Evolutionary conservation across 257 asterid genomes (phyloP).

Genomic region (Phtheirospermum japonicum): DNA sequence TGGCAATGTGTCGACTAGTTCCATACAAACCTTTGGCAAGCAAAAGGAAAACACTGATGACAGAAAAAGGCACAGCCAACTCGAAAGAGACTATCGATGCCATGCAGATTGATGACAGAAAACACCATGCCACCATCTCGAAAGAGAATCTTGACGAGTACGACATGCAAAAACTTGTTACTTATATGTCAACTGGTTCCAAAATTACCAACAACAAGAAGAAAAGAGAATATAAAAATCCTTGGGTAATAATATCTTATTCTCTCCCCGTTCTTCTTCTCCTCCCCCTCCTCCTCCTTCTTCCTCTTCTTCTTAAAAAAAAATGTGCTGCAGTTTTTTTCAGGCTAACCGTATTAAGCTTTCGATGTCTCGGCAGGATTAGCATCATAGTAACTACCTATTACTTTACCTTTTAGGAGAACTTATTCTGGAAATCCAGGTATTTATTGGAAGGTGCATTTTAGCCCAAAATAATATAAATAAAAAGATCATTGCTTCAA

Average conservation of each 20-base stretch:
- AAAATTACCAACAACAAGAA: too few species aligned
- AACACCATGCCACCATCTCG: too few species aligned
- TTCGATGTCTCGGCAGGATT: conserved; percentile 49
- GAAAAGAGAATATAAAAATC: too few species aligned
- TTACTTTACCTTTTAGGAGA: conserved; percentile 58
- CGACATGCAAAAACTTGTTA: conserved; percentile 28
- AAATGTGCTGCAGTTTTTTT: not conserved
- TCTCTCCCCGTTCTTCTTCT: too few species aligned
- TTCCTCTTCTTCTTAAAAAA: not conserved
- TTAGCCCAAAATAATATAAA: too few species aligned
- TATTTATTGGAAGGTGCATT: too few species aligned
- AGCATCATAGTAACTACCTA: conserved; percentile 56
- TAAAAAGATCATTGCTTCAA: too few species aligned
- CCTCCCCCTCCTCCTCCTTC: not conserved
- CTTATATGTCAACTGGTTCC: too few species aligned
- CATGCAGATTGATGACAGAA: too few species aligned
- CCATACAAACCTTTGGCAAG: conserved; percentile 41
- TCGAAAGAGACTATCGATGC: too few species aligned
- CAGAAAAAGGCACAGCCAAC: conserved; percentile 27
- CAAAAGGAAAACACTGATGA: conserved; percentile 31
- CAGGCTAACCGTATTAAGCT: too few species aligned
- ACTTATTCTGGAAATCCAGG: conserved; percentile 84
- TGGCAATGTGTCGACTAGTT: conserved; percentile 38
- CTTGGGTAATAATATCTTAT: too few species aligned
- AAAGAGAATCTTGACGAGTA: conserved; percentile 31